Evolutionary conservation across 441 rosid genomes (phyloP), one percentile per base, ranked within the genome.

Genomic region (Theobroma grandiflorum): DNA sequence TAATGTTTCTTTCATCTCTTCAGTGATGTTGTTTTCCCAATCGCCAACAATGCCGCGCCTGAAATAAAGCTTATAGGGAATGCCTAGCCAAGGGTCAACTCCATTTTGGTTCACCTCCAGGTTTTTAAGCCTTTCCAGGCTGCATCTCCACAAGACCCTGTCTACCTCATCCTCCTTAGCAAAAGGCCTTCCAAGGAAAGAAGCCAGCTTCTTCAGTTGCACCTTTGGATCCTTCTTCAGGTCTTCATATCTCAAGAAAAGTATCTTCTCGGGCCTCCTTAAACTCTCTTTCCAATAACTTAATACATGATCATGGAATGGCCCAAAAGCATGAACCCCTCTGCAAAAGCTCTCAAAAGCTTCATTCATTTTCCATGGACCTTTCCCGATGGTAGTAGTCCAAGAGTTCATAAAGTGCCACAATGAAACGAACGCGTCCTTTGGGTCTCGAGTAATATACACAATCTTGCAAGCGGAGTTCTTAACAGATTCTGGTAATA

Each of bases 41-140:
- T 91, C 93, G 62, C 92, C 93, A 6, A 90, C 86, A 69, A 76
- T 80, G n/a, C 91, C 94, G 73, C 79, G 81, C 76, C 93, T 83
- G 74, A 89, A 91, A 70, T 87, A 87, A 1, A 40, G 10, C 66
- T 58, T 52, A 78, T 81, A 63, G 14, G 38, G 35, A 76, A 83
- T 67, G 68, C 52, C 12, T 88, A 90, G 12, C 82, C 31, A 66
- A 4, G 78, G 37, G 59, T 83, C 45, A 14, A 77, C 85, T 38
- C 90, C 90, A 1, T 33, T 79, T 74, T 52, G 80, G 59, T 90
- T 89, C 18, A 87, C 90, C 47, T 88, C 87, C 73, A 87, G 73
- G 57, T 74, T 87, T 35, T 88, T 89, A 82, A 91, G 38, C 6
- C 82, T 89, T 4, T 83, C 79, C 52, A 91, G 75, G 61, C 89